phyloP scores from a whole-genome alignment of 768 basidiomycete species.

The Cystofilobasidium macerans region DNA sequence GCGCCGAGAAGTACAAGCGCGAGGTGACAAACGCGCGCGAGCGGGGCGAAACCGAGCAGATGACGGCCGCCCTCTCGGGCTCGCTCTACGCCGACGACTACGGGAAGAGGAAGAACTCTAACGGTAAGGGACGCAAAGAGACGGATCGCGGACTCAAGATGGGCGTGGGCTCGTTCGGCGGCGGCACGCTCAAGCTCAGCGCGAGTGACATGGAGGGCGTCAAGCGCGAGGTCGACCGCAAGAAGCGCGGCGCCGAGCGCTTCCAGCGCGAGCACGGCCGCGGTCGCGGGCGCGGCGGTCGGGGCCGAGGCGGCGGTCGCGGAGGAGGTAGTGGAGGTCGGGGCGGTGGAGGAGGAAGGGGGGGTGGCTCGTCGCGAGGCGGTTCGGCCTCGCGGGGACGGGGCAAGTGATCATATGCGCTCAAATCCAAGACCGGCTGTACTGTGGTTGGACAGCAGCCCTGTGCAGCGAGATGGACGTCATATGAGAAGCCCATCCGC shows the following conservation, averaged over 20 bases:
- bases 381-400: neutral
- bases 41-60: constrained; percentile 25
- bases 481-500: neutral
- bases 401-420: neutral
- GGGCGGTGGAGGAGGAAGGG: neutral
- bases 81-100: constrained; percentile 17
- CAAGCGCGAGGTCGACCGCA: constrained; percentile 18
- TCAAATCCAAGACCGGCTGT: no score
- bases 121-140: constrained; percentile 19
- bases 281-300: neutral
- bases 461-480: no score
- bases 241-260: constrained; percentile 13
- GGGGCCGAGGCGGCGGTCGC: neutral
- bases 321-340: neutral
- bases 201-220: constrained; percentile 35
- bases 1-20: constrained; percentile 30
- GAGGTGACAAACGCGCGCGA: constrained; percentile 22
- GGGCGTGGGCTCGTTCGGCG: constrained; percentile 36
- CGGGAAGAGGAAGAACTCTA: constrained; percentile 31
- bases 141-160: constrained; percentile 34
- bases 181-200: constrained; percentile 35
- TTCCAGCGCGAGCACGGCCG: constrained; percentile 2
- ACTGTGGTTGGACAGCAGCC: no score
- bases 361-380: neutral
- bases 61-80: constrained; percentile 2